Conservation (phyloP, 495 filamentous ascomycete species). For the Penicillium paxilli region DNA sequence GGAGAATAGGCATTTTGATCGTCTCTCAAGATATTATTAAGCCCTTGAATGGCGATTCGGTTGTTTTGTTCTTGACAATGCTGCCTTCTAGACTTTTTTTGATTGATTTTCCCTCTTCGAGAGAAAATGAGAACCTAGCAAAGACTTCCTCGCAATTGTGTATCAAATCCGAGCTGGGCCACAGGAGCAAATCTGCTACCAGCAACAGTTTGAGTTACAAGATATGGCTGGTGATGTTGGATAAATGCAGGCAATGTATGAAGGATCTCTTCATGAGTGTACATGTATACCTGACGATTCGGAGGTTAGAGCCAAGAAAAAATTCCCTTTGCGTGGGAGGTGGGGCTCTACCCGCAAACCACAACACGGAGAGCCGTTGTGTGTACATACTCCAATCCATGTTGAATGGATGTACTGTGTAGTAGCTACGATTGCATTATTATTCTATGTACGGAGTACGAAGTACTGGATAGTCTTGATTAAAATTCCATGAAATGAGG, state of each 20-base stretch:
- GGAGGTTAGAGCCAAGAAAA: slow-evolving; percentile 13
- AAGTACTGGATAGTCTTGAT: neutral
- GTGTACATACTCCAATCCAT: no score
- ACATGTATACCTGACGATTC: slow-evolving; percentile 9
- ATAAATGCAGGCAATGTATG: neutral
- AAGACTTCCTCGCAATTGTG: no score
- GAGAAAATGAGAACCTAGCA: no score
- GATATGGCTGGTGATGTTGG: neutral
- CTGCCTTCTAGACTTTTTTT: neutral
- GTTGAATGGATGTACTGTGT: neutral
- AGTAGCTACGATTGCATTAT: neutral
- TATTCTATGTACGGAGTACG: neutral
- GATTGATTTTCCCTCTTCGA: neutral
- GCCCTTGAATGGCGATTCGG: neutral
- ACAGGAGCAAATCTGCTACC: no score
- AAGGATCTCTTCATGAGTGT: neutral
- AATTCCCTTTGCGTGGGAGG: slow-evolving; percentile 8
- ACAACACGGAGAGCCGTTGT: neutral
- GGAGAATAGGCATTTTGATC: slow-evolving; percentile 38
- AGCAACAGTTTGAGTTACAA: no score
- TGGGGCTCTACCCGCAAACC: slow-evolving; percentile 8
- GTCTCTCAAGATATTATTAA: neutral
- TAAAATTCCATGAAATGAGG: neutral
- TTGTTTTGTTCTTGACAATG: neutral
- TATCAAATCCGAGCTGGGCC: no score